A percentile compares a stretch with the other conserved stretches of the same genome.
phyloP scores from a whole-genome alignment of 148 eudicot species.

The Limonium bicolor region DNA sequence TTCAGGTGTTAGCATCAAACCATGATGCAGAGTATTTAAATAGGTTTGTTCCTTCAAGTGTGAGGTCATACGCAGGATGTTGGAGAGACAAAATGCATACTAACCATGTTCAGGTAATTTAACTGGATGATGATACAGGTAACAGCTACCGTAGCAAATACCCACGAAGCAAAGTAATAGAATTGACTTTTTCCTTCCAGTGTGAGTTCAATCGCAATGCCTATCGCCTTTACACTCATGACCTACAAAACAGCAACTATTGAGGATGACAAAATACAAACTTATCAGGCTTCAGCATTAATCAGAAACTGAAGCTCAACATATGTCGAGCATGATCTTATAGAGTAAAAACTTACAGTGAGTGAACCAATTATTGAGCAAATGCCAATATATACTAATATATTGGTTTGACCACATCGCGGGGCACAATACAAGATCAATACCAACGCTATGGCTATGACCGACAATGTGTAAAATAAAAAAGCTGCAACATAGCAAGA shows the following conservation, averaged over 20 bases:
- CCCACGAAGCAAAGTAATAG: slow-evolving; percentile 38
- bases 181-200: slow-evolving; percentile 38
- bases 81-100: too few relatives aligned
- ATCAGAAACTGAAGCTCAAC: background rate
- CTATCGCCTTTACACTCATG: slow-evolving; percentile 48
- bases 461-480: slow-evolving; percentile 19
- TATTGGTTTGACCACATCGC: slow-evolving; percentile 23
- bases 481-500: slow-evolving; percentile 25
- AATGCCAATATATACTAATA: slow-evolving; percentile 44
- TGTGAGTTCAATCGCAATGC: slow-evolving; percentile 39
- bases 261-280: background rate
- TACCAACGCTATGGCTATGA: slow-evolving; percentile 18
- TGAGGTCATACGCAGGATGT: too few relatives aligned
- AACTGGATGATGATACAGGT: slow-evolving; percentile 28
- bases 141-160: slow-evolving; percentile 27
- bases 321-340: too few relatives aligned
- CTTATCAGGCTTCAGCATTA: background rate
- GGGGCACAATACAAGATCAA: slow-evolving; percentile 29
- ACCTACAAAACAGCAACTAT: slow-evolving; percentile 20
- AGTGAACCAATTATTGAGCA: slow-evolving; percentile 56
- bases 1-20: too few relatives aligned
- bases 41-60: slow-evolving; percentile 33
- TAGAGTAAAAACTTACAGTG: slow-evolving; percentile 19
- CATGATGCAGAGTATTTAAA: slow-evolving; percentile 41
- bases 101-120: slow-evolving; percentile 58